Conservation (phyloP, 306 rosid genomes). For the Astragalus membranaceus region DNA sequence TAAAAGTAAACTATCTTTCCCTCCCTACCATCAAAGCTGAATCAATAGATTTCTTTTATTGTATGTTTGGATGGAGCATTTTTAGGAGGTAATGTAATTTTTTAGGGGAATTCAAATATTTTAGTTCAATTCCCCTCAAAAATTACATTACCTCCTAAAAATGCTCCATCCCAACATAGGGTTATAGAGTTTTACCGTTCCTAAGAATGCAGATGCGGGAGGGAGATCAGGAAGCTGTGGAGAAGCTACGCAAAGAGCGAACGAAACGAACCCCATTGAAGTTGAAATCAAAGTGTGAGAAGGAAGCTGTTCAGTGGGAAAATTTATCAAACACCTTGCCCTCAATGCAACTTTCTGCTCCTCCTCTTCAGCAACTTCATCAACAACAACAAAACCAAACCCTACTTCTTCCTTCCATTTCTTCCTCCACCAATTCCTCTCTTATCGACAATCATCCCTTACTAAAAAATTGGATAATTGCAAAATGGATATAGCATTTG, state of each 20-base stretch:
- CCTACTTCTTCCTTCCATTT: conserved; percentile 20
- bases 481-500: conserved; percentile 2
- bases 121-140: no score
- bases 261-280: conserved; percentile 47
- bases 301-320: conserved; percentile 63
- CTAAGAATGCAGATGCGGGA: background rate
- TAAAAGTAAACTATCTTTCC: no score
- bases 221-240: conserved; percentile 14
- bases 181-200: no score
- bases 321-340: no score
- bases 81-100: no score
- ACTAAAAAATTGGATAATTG: background rate
- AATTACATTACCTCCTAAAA: no score
- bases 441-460: conserved; percentile 41
- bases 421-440: conserved; percentile 17
- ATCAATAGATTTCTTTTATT: no score
- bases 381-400: conserved; percentile 1
- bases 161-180: no score
- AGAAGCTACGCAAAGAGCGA: conserved; percentile 36
- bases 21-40: background rate
- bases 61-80: no score
- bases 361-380: conserved; percentile 6
- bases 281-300: conserved; percentile 43
- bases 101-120: no score
- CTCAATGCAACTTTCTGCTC: conserved; percentile 37